Conservation (phyloP, 768 basidiomycete genomes). For the Rhodotorula toruloides region DNA sequence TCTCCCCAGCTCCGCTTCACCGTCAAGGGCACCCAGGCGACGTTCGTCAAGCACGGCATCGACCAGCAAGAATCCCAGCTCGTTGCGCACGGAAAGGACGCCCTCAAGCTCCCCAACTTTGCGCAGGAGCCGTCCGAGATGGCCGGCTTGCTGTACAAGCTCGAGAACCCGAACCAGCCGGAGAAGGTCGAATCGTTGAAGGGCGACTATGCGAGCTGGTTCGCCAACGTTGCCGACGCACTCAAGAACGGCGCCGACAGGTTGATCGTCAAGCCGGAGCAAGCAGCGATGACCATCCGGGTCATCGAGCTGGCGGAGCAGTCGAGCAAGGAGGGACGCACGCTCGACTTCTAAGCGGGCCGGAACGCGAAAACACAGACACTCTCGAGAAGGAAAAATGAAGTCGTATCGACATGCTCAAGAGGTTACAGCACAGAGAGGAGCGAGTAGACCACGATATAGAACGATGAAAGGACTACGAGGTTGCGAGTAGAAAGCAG, state of each 20-base stretch:
- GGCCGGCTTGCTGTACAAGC: conserved; percentile 7
- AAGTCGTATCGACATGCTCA: too few relatives aligned
- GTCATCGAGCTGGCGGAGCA: conserved; percentile 68
- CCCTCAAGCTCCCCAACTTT: conserved; percentile 50
- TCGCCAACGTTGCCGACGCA: conserved; percentile 44
- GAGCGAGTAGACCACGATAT: too few relatives aligned
- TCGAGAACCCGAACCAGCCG: background rate
- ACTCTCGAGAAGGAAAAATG: too few relatives aligned
- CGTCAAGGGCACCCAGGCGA: conserved; percentile 52
- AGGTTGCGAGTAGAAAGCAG: too few relatives aligned
- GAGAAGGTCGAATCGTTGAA: conserved; percentile 33
- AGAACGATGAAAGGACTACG: too few relatives aligned
- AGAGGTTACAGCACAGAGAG: too few relatives aligned
- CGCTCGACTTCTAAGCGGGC: too few relatives aligned
- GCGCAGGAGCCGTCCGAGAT: conserved; percentile 46
- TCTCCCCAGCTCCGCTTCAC: conserved; percentile 64
- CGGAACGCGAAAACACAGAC: too few relatives aligned
- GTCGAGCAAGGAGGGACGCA: conserved; percentile 61
- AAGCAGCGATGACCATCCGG: conserved; percentile 66
- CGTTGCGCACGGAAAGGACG: conserved; percentile 48
- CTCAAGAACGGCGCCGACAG: conserved; percentile 47
- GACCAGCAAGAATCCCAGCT: conserved; percentile 77
- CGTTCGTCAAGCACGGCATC: conserved; percentile 59
- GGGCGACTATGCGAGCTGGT: conserved; percentile 58
- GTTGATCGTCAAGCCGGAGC: conserved; percentile 60